A percentile compares a stretch with the other conserved stretches of the same genome.
These are phyloP conservation scores for Aspergillus tubingensis DNA, from an alignment of 2,329 filamentous ascomycete genomes.

Conservation along the genomic window DNA sequence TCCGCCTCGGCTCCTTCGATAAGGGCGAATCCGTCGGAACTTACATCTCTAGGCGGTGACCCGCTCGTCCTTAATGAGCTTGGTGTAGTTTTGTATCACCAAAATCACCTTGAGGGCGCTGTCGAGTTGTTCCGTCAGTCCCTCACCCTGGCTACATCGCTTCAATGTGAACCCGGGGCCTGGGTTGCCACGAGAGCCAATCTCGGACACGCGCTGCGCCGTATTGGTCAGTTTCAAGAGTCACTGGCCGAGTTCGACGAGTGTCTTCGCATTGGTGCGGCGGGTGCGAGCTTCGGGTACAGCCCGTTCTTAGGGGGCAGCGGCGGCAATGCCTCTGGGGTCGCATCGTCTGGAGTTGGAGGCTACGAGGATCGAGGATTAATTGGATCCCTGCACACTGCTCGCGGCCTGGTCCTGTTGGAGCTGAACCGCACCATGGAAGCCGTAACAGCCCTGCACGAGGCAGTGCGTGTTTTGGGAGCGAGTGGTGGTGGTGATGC, in stretches of 20 bases:
- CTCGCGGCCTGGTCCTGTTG: slow-evolving; percentile 75
- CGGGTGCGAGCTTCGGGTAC: slow-evolving; percentile 77
- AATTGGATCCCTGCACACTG: slow-evolving; percentile 50
- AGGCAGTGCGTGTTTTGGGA: slow-evolving; percentile 56
- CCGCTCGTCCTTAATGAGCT: slow-evolving; percentile 93
- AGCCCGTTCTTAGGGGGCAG: slow-evolving; percentile 59
- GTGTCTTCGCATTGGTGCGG: slow-evolving; percentile 74
- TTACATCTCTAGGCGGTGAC: slow-evolving; percentile 55
- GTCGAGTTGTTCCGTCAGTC: slow-evolving; percentile 76
- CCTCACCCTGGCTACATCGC: slow-evolving; percentile 74
- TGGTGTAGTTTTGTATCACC: slow-evolving; percentile 93
- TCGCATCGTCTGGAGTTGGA: slow-evolving; percentile 44
- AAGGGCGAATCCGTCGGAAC: slow-evolving; percentile 23
- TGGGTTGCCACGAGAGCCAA: slow-evolving; percentile 86
- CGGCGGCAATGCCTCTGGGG: slow-evolving; percentile 35
- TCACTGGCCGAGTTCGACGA: slow-evolving; percentile 82
- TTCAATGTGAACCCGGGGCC: slow-evolving; percentile 77
- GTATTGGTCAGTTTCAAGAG: slow-evolving; percentile 67
- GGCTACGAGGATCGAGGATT: slow-evolving; percentile 51
- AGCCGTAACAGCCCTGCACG: slow-evolving; percentile 79
- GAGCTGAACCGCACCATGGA: slow-evolving; percentile 74
- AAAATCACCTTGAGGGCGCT: slow-evolving; percentile 74
- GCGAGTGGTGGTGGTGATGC: slow-evolving; percentile 49
- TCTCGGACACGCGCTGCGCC: slow-evolving; percentile 81
- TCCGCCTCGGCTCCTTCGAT: slow-evolving; percentile 32